Evolutionary conservation across 192 early-diverging fungal genomes (phyloP).

Genomic region (Coemansia aciculifera): DNA sequence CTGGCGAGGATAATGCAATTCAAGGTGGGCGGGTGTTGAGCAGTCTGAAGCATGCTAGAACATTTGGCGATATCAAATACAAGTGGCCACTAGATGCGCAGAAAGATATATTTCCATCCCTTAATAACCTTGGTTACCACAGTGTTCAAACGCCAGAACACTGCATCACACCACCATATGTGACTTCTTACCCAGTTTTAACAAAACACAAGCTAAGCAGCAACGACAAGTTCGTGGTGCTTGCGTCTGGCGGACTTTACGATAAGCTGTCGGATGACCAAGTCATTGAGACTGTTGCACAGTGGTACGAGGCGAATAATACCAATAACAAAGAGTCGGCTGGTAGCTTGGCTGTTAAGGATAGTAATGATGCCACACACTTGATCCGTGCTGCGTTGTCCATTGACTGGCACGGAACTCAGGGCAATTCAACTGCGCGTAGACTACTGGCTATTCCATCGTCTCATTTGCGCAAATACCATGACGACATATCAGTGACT

Average conservation of each 20-base stretch:
- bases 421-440: conserved; percentile 61
- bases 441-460: conserved; percentile 66
- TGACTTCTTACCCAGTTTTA: conserved; percentile 75
- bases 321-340: neutral
- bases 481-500: conserved; percentile 84
- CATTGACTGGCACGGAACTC: conserved; percentile 54
- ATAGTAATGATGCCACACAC: conserved; percentile 70
- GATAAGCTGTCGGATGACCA: conserved; percentile 72
- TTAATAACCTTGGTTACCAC: conserved; percentile 34
- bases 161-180: conserved; percentile 68
- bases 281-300: conserved; percentile 41
- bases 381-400: conserved; percentile 64
- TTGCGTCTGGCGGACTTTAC: conserved; percentile 85
- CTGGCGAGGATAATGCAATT: conserved; percentile 68
- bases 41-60: conserved; percentile 53
- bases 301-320: conserved; percentile 46
- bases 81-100: conserved; percentile 66
- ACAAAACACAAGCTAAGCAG: conserved; percentile 59
- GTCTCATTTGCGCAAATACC: conserved; percentile 63
- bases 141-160: conserved; percentile 54
- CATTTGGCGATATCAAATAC: conserved; percentile 72
- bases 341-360: conserved; percentile 20
- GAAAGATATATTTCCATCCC: conserved; percentile 51
- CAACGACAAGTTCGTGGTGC: conserved; percentile 70
- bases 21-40: conserved; percentile 63